Evolutionary conservation across 2,329 filamentous ascomycete species (phyloP), one percentile per base, ranked within the genome.

Genomic region (Pseudogymnoascus sp.): DNA sequence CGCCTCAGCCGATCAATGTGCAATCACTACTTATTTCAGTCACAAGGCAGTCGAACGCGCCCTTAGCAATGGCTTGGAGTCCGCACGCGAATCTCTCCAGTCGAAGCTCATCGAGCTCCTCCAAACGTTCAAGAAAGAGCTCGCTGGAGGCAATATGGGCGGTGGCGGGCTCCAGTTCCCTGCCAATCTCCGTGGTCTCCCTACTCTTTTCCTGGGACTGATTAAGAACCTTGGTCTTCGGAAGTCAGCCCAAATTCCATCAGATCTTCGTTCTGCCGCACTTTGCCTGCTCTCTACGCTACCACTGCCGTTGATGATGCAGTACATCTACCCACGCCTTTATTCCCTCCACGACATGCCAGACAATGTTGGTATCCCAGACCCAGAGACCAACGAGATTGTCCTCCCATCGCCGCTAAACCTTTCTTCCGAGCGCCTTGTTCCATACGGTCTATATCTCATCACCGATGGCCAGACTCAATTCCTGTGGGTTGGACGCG

Each of bases 381-480:
- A 97, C 68, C 83, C 87, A 33, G 84, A 89, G 71, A 96, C 90
- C 2, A 92, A 91, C 68, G 90, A 95, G 70, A 97, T 96, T 65
- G 82, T 90, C 58, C 85, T 99, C 60, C 94, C 94, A 22, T 90
- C 90, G 4, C 81, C 90, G 0, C 71, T 90, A 69, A 97, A 97
- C 73, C 81, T 97, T 62, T 91, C 91, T 2, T 96, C 92, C 1
- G 91, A 93, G 73, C 85, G 89, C 53, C 83, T 99, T 58, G 90
- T 91, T 3, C 84, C 91, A 0, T 96, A 95, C 71, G 94, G 94
- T 28, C 78, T 99, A 15, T 99, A 99, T 75, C 82, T 99, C 62
- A 94, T 99, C 68, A 94, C 99, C 69, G 94, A 99, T 70, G 92
- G 92, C 2, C 93, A 97, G 75, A 97, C 91, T 5, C 94, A 99